Evolutionary conservation across 371 early-diverging fungal species (phyloP).

Genomic region (Choanephora cucurbitarum): DNA sequence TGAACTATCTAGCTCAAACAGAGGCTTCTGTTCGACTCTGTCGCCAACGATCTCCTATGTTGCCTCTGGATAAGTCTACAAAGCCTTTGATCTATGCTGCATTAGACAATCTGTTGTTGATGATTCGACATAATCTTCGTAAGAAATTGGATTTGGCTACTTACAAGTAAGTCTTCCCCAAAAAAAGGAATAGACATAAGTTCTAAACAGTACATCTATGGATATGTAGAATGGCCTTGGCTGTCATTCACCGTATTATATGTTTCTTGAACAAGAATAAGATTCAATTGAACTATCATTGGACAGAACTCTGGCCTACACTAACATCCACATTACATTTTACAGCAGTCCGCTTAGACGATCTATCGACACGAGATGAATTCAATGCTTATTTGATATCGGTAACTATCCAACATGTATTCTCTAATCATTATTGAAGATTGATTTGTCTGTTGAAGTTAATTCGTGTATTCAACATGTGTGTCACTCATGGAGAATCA

Average conservation of each 20-base stretch:
- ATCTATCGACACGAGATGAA: conserved; percentile 28
- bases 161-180: conserved; percentile 45
- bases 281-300: conserved; percentile 55
- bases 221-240: conserved; percentile 41
- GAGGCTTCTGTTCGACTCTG: conserved; percentile 30
- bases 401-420: too few relatives aligned
- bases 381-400: conserved; percentile 39
- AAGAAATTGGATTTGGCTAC: conserved; percentile 56
- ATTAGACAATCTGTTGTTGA: conserved; percentile 49
- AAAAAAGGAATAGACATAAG: too few relatives aligned
- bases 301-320: conserved; percentile 56
- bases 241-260: conserved; percentile 44
- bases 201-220: too few relatives aligned
- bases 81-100: conserved; percentile 42
- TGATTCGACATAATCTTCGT: conserved; percentile 55
- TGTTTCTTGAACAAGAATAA: conserved; percentile 40
- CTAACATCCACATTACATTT: conserved; percentile 48
- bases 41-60: conserved; percentile 49
- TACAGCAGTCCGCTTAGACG: conserved; percentile 37
- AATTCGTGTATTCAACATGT: conserved; percentile 53
- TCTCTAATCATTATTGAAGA: too few relatives aligned
- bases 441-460: conserved; percentile 20
- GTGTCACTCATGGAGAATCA: conserved; percentile 51
- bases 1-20: conserved; percentile 30
- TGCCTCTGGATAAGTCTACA: conserved; percentile 49